A percentile compares a stretch with the other conserved stretches of the same genome.
phyloP scores from a whole-genome alignment of 495 filamentous ascomycete genomes.

The Aspergillus incahuasiensis region DNA sequence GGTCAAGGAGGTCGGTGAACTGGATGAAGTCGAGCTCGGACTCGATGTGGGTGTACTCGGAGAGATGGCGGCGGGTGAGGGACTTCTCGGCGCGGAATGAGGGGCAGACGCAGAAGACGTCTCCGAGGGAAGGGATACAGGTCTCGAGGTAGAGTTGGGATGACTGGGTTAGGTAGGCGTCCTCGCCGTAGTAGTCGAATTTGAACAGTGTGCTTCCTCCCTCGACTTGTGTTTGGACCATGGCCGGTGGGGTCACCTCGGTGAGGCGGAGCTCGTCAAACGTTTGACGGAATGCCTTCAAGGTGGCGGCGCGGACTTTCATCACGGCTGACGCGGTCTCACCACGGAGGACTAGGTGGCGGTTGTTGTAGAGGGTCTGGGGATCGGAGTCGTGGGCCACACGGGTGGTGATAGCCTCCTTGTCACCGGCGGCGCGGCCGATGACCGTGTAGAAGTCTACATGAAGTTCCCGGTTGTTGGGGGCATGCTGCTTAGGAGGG shows the following conservation, averaged over 20 bases:
- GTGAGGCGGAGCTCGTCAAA: conserved; percentile 73
- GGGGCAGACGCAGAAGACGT: conserved; percentile 96
- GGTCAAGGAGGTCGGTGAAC: conserved; percentile 86
- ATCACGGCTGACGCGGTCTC: conserved; percentile 83
- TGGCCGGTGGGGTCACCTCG: conserved; percentile 88
- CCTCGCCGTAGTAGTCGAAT: conserved; percentile 90
- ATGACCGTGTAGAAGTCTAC: conserved; percentile 90
- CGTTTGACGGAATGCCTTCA: conserved; percentile 75
- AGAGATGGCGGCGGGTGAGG: conserved; percentile 87
- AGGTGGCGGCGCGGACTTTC: conserved; percentile 81
- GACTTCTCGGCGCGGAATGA: conserved; percentile 98
- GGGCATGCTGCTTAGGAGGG: conserved; percentile 72
- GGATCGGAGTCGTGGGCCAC: conserved; percentile 77
- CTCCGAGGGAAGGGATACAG: conserved; percentile 80
- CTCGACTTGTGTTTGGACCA: conserved; percentile 99
- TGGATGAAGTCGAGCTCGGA: conserved; percentile 94
- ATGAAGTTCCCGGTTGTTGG: conserved; percentile 84
- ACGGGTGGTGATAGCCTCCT: conserved; percentile 90
- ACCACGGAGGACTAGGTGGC: conserved; percentile 87
- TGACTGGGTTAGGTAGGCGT: conserved; percentile 92
- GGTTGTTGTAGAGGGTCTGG: conserved; percentile 77
- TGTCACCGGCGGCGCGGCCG: conserved; percentile 78
- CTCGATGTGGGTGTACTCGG: conserved; percentile 96
- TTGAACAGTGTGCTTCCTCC: conserved; percentile 92
- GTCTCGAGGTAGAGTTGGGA: conserved; percentile 98